Conservation (phyloP, 345 rosid genomes). For the Gossypium rotundifolium region DNA sequence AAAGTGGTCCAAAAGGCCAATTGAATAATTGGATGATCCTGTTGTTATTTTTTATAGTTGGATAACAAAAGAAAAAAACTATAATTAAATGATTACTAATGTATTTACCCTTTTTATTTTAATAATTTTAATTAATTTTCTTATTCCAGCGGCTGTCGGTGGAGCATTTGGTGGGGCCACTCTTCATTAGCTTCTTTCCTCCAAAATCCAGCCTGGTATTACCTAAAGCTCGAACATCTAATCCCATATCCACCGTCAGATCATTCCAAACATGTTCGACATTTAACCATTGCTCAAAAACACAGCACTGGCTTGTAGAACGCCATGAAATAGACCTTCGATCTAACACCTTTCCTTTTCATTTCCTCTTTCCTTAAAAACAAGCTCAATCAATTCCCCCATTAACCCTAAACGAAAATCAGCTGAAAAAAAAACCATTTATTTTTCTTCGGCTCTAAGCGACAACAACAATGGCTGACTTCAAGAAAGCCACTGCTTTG, state of each 20-base stretch:
- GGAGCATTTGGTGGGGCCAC: slow-evolving; percentile 7
- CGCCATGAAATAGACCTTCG: slow-evolving; percentile 7
- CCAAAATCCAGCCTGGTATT: slow-evolving; percentile 5
- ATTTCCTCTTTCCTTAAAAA: not conserved
- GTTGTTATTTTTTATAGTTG: rapidly evolving
- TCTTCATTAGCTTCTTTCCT: not conserved
- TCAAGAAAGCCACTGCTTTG: not conserved
- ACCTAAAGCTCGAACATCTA: not conserved
- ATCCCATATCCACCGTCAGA: not conserved
- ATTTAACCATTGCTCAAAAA: not conserved
- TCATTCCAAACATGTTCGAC: not conserved
- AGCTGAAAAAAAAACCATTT: no score
- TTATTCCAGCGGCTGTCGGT: slow-evolving; percentile 7
- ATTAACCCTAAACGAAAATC: not conserved
- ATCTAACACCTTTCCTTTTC: not conserved
- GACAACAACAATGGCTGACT: slow-evolving; percentile 2
- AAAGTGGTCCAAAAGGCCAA: no score
- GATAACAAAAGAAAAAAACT: no score
- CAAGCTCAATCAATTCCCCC: not conserved
- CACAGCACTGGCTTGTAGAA: not conserved
- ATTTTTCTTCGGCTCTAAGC: no score
- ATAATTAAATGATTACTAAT: no score
- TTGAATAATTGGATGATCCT: no score
- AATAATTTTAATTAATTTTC: not conserved
- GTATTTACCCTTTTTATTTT: no score